These are phyloP conservation scores for Colletotrichum shisoi DNA, from an alignment of 2,329 filamentous ascomycete genomes.

Conservation along the genomic window DNA sequence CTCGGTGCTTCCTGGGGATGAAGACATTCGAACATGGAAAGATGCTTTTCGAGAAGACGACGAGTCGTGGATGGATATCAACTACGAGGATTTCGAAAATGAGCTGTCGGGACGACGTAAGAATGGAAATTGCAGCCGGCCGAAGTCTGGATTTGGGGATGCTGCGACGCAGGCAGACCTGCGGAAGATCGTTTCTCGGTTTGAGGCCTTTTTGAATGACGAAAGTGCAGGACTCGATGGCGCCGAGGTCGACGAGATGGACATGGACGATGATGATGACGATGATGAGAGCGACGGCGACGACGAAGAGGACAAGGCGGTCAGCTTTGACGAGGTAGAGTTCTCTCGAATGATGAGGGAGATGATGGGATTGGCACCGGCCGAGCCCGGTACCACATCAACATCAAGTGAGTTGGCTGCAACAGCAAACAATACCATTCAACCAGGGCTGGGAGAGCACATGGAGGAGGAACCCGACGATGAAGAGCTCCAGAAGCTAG, in stretches of 20 bases:
- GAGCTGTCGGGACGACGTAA: slow-evolving; percentile 66
- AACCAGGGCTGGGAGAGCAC: slow-evolving; percentile 42
- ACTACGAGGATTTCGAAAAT: slow-evolving; percentile 85
- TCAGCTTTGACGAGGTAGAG: slow-evolving; percentile 83
- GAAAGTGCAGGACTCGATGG: slow-evolving; percentile 82
- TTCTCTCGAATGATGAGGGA: slow-evolving; percentile 90
- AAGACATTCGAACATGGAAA: slow-evolving; percentile 77
- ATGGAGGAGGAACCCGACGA: slow-evolving; percentile 57
- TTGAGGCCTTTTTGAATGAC: slow-evolving; percentile 90
- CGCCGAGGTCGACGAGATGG: slow-evolving; percentile 75
- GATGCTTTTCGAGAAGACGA: slow-evolving; percentile 72
- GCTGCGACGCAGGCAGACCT: slow-evolving; percentile 75
- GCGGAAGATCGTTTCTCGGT: slow-evolving; percentile 90
- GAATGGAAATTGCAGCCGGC: neutral
- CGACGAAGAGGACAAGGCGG: slow-evolving; percentile 74
- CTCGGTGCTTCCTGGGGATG: slow-evolving; percentile 69
- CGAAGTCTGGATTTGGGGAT: slow-evolving; percentile 67
- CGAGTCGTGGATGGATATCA: slow-evolving; percentile 91
- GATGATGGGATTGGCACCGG: slow-evolving; percentile 76
- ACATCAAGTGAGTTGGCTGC: slow-evolving; percentile 22
- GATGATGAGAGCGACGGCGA: slow-evolving; percentile 62
- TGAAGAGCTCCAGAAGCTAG: slow-evolving; percentile 70
- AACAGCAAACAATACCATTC: slow-evolving; percentile 13
- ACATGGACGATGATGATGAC: slow-evolving; percentile 60
- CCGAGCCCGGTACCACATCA: slow-evolving; percentile 5